These are phyloP conservation scores for Jimgerdemannia lactiflua DNA, from an alignment of 192 early-diverging fungal species.

Conservation along the genomic window DNA sequence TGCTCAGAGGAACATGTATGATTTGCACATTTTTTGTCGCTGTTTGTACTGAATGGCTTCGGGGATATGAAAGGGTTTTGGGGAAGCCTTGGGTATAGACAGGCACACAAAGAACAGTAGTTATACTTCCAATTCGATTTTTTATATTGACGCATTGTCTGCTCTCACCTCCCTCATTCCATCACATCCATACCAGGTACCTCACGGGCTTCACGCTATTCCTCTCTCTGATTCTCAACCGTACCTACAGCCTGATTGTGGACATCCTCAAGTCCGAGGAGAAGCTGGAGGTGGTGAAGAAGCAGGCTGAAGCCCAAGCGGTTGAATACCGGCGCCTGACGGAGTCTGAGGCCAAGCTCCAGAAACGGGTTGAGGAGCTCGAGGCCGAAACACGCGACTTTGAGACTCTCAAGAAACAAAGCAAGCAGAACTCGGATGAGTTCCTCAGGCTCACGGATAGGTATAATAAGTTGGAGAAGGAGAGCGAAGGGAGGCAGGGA, in stretches of 20 bases:
- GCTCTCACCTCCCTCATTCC: too few relatives aligned
- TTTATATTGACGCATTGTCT: too few relatives aligned
- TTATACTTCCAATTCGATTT: too few relatives aligned
- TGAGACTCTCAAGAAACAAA: slow-evolving; percentile 44
- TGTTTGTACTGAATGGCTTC: too few relatives aligned
- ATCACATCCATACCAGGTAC: slow-evolving; percentile 32
- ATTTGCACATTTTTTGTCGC: not conserved
- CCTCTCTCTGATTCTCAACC: slow-evolving; percentile 53
- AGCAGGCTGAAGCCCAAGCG: slow-evolving; percentile 37
- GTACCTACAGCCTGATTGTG: slow-evolving; percentile 49
- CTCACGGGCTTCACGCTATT: slow-evolving; percentile 55
- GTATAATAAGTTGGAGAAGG: slow-evolving; percentile 30
- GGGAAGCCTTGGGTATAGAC: too few relatives aligned
- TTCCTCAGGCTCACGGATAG: slow-evolving; percentile 36
- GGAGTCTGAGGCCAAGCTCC: slow-evolving; percentile 29
- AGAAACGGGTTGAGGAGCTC: slow-evolving; percentile 32
- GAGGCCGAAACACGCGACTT: slow-evolving; percentile 22
- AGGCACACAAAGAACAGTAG: too few relatives aligned
- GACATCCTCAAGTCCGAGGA: slow-evolving; percentile 51
- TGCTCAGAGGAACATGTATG: slow-evolving; percentile 53
- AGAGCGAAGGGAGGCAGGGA: slow-evolving; percentile 16
- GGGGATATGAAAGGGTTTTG: too few relatives aligned
- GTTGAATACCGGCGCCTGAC: slow-evolving; percentile 30
- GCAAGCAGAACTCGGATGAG: slow-evolving; percentile 34
- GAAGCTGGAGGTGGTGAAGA: slow-evolving; percentile 32